Evolutionary conservation across 148 eudicot species (phyloP).

Genomic region (Fagopyrum tataricum): DNA sequence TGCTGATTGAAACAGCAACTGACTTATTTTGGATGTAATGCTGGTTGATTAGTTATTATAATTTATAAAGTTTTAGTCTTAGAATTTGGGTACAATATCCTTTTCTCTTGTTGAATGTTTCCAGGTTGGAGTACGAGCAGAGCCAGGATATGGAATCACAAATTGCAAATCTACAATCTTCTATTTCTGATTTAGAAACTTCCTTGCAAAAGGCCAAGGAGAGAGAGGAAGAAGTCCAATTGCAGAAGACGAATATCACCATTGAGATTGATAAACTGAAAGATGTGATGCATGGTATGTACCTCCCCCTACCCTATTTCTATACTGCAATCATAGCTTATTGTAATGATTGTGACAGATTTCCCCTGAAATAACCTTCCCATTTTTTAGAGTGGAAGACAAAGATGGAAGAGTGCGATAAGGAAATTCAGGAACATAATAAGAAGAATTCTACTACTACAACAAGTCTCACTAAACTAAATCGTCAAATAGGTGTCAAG

Average conservation of each 20-base stretch:
- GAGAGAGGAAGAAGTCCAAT: slow-evolving; percentile 45
- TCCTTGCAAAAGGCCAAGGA: slow-evolving; percentile 44
- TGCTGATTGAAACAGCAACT: neutral
- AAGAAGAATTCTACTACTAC: slow-evolving; percentile 82
- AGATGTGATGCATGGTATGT: slow-evolving; percentile 56
- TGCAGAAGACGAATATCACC: slow-evolving; percentile 49
- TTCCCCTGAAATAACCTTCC: neutral
- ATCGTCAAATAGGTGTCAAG: slow-evolving; percentile 74
- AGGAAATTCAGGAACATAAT: slow-evolving; percentile 68
- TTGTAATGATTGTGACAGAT: neutral
- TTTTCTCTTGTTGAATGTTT: slow-evolving; percentile 3
- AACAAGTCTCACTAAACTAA: slow-evolving; percentile 66
- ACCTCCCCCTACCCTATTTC: neutral
- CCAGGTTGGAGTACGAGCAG: slow-evolving; percentile 91
- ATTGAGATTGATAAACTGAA: slow-evolving; percentile 58
- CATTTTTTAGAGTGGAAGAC: slow-evolving; percentile 60
- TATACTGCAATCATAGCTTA: neutral
- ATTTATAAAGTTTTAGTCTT: neutral
- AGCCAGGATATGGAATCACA: slow-evolving; percentile 82
- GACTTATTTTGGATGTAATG: neutral
- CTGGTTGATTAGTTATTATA: neutral
- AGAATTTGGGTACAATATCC: neutral
- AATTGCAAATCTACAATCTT: slow-evolving; percentile 60
- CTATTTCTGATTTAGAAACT: slow-evolving; percentile 40
- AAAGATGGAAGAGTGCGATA: slow-evolving; percentile 77